Evolutionary conservation across 164 flowering plant species (phyloP), one percentile per base, ranked within the genome.

Genomic region (Umbilicus rupestris): DNA sequence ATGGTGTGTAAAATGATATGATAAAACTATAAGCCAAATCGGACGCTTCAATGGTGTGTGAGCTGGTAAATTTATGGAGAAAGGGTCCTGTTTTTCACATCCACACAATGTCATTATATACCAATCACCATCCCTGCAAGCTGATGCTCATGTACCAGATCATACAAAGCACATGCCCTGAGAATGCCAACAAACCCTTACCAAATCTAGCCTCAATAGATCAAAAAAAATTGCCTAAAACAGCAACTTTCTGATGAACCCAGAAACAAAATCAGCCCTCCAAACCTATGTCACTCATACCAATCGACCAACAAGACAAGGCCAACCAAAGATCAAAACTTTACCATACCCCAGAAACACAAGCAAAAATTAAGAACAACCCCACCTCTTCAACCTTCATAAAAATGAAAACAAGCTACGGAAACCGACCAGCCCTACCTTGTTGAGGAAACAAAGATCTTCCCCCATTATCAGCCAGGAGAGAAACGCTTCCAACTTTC

Each of bases 401-500:
- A 65, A 37, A 19, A 5, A 19, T 29, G 11, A 8, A 42, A 30
- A 39, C 10, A 64, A 41, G 49, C 15, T 10, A 35, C 16, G 35
- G 44, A 17, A 16, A 31, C 47, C 22, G 28, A 20, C 57, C 44
- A 7, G 64, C 31, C 37, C 73, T 39, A 81, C 87, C 84, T 83
- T 81, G 70, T 68, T 72, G 64, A 78, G 50, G 63, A 79, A 52
- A 72, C 69, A 83, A 60, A 81, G 71, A 59, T 66, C 75, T 41
- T 78, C 84, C 3, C 80, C 83, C 84, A 81, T 83, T 58, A 66
- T 33, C 63, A 9, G 1, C 52, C 22, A 26, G 65, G 14, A 35
- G 5, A 35, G 19, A 33, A 62, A 35, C 2, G 26, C 65, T 62
- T 62, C 65, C 17, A 62, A 31, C 58, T 52, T 26, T 52, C 30